A percentile compares a stretch with the other conserved stretches of the same genome.
phyloP scores from a whole-genome alignment of 257 asterid genomes.

The Gentiana macrophylla region DNA sequence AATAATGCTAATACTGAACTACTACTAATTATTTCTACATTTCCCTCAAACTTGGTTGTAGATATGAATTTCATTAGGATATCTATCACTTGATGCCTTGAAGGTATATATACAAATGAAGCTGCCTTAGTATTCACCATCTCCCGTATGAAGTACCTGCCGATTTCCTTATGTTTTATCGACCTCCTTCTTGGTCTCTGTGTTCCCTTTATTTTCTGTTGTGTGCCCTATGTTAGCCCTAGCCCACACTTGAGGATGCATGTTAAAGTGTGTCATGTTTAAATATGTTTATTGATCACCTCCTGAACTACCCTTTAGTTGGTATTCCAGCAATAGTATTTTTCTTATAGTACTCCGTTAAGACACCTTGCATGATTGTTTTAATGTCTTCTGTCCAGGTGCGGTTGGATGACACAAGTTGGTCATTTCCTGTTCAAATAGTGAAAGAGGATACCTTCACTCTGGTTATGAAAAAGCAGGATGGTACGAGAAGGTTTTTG shows the following conservation, averaged over 20 bases:
- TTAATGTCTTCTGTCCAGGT: slow-evolving; percentile 40
- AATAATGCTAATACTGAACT: too few species aligned
- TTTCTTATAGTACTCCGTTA: too few species aligned
- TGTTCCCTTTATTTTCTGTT: neutral
- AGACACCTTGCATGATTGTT: neutral
- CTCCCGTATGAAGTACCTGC: neutral
- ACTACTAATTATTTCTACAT: too few species aligned
- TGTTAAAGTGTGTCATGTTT: too few species aligned
- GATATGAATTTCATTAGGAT: too few species aligned
- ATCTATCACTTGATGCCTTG: too few species aligned
- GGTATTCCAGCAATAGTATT: too few species aligned
- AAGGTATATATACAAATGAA: neutral
- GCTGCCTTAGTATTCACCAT: neutral
- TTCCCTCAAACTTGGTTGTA: too few species aligned
- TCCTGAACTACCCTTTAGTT: too few species aligned
- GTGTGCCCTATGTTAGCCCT: neutral
- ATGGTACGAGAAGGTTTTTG: slow-evolving; percentile 46
- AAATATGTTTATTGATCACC: too few species aligned
- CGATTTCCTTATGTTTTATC: neutral
- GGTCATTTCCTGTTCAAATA: slow-evolving; percentile 90
- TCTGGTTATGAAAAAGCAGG: slow-evolving; percentile 53
- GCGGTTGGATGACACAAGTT: slow-evolving; percentile 65
- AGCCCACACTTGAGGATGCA: too few species aligned
- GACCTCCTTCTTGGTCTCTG: neutral
- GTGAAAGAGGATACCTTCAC: slow-evolving; percentile 76